Percentiles rank a stretch among this genome's conserved stretches.
Evolutionary conservation across 2,329 filamentous ascomycete species (phyloP).

Genomic region (Aciculosporium take): DNA sequence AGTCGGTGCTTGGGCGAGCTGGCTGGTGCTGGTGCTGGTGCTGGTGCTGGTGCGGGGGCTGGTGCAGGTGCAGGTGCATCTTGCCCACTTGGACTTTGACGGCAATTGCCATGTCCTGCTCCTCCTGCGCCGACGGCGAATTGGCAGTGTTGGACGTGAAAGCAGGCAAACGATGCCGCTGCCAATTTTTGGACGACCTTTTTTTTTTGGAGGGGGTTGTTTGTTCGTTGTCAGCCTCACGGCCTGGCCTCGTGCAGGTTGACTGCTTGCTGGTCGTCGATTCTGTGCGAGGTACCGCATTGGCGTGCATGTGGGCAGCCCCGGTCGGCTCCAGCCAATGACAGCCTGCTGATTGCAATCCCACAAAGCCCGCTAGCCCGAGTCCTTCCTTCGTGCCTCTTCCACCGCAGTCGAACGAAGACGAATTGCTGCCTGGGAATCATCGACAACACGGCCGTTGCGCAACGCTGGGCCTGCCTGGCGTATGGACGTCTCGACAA

Average conservation of each 20-base stretch:
- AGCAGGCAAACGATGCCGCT: background rate
- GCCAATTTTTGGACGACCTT: background rate
- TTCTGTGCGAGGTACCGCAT: background rate
- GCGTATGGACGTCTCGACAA: background rate
- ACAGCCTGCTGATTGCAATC: constrained; percentile 1
- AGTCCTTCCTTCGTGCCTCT: background rate
- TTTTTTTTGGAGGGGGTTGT: no score
- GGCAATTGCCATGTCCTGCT: no score
- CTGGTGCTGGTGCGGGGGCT: no score
- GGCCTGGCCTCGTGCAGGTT: background rate
- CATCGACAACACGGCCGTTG: no score
- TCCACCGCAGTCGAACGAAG: no score
- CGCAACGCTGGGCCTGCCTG: background rate
- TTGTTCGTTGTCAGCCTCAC: background rate
- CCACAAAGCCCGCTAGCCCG: background rate
- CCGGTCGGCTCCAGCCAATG: constrained; percentile 3
- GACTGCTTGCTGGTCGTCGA: background rate
- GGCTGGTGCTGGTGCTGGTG: no score
- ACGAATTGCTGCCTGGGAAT: no score
- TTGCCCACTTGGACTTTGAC: no score
- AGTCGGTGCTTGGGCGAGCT: no score
- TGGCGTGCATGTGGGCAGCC: constrained; percentile 4
- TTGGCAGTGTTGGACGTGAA: no score
- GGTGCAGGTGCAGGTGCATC: no score
- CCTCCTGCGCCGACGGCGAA: no score